Conservation (phyloP, 2,329 filamentous ascomycete genomes). For the Cladophialophora immunda region DNA sequence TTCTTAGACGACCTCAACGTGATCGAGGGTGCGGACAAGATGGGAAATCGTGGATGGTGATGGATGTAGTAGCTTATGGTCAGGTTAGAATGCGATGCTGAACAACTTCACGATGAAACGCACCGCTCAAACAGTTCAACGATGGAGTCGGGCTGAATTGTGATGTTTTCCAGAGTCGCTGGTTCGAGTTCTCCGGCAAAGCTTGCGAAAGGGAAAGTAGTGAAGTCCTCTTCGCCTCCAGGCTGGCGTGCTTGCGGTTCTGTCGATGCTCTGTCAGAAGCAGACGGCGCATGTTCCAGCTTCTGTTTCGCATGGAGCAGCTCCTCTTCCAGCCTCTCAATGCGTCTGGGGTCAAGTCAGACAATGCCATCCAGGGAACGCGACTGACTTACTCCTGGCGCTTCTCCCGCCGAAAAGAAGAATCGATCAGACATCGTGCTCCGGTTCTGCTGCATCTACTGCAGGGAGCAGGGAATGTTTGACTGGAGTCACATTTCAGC, state of each 20-base stretch:
- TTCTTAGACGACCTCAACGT: conserved; percentile 17
- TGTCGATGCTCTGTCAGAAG: neutral
- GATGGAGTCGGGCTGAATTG: conserved; percentile 11
- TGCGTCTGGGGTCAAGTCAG: conserved; percentile 15
- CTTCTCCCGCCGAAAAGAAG: conserved; percentile 22
- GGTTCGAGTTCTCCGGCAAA: conserved; percentile 15
- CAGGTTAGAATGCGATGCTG: neutral
- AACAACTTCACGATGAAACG: neutral
- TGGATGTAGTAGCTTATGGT: conserved; percentile 15
- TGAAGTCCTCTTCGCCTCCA: conserved; percentile 18
- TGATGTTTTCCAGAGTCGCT: conserved; percentile 13
- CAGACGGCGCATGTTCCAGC: conserved; percentile 11
- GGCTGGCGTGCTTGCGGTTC: conserved; percentile 3
- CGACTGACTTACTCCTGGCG: conserved; percentile 18
- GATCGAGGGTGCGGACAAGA: conserved; percentile 13
- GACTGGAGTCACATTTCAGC: conserved; percentile 21
- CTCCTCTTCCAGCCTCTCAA: conserved; percentile 21
- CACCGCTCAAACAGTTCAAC: conserved; percentile 23
- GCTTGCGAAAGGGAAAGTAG: conserved; percentile 12
- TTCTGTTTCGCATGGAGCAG: conserved; percentile 19
- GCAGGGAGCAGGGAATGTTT: conserved; percentile 19
- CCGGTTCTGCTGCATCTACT: conserved; percentile 15
- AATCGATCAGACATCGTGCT: conserved; percentile 18
- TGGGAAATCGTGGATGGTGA: conserved; percentile 20
- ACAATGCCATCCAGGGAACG: neutral